Evolutionary conservation across 352 stramenopile species (phyloP).

Genomic region (Peronospora farinosa): DNA sequence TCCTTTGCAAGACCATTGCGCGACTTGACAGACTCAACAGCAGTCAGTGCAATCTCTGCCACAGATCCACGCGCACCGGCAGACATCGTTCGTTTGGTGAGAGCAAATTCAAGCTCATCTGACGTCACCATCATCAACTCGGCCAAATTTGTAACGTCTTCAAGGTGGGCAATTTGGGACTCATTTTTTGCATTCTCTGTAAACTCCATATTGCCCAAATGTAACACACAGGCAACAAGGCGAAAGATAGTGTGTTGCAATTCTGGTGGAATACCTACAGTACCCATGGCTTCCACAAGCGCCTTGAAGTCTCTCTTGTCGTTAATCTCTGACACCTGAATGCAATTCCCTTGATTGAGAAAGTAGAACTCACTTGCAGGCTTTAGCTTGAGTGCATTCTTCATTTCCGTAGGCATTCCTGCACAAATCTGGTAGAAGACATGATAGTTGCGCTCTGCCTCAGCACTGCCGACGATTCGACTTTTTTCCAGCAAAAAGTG

Average conservation of each 20-base stretch:
- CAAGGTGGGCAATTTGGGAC: slow-evolving; percentile 52
- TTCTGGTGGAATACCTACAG: slow-evolving; percentile 84
- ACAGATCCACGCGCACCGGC: slow-evolving; percentile 77
- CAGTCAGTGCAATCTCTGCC: slow-evolving; percentile 78
- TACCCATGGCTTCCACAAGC: slow-evolving; percentile 89
- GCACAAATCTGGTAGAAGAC: slow-evolving; percentile 98
- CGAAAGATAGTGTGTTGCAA: slow-evolving; percentile 92
- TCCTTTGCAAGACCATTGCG: slow-evolving; percentile 94
- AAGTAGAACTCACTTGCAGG: slow-evolving; percentile 89
- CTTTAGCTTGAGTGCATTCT: slow-evolving; percentile 76
- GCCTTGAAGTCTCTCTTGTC: slow-evolving; percentile 93
- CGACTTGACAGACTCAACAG: slow-evolving; percentile 77
- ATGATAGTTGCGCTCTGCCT: slow-evolving; percentile 97
- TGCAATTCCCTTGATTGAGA: slow-evolving; percentile 91
- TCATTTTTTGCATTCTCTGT: slow-evolving; percentile 83
- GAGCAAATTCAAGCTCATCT: slow-evolving; percentile 79
- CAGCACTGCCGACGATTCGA: slow-evolving; percentile 89
- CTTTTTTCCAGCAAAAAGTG: slow-evolving; percentile 98
- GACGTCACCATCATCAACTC: slow-evolving; percentile 84
- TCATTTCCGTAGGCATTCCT: slow-evolving; percentile 61
- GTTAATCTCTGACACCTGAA: slow-evolving; percentile 89
- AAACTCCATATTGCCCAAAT: slow-evolving; percentile 95
- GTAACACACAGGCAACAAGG: slow-evolving; percentile 94
- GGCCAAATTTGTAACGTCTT: slow-evolving; percentile 68
- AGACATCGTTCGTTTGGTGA: slow-evolving; percentile 86